phyloP scores from a whole-genome alignment of 2,329 filamentous ascomycete species.

The Nemania abortiva region DNA sequence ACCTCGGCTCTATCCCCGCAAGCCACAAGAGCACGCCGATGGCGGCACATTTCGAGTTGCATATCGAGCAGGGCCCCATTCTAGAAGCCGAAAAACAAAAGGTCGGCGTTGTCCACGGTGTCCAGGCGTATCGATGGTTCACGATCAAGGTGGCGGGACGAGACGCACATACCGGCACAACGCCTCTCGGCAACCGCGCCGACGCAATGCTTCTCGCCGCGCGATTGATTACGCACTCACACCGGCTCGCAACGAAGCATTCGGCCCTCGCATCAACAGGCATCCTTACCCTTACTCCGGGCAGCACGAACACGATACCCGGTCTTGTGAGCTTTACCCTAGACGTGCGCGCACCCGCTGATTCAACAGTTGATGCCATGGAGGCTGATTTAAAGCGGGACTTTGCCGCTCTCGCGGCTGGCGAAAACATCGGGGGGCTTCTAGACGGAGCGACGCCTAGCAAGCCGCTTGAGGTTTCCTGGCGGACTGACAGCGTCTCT shows the following conservation, averaged over 20 bases:
- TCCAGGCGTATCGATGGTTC: conserved; percentile 82
- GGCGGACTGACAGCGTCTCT: conserved; percentile 71
- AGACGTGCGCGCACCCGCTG: conserved; percentile 71
- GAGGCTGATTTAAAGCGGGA: conserved; percentile 67
- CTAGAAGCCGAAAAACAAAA: conserved; percentile 73
- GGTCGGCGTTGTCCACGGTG: conserved; percentile 77
- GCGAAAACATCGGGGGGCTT: conserved; percentile 63
- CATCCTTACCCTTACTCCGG: conserved; percentile 74
- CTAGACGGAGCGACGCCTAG: conserved; percentile 50
- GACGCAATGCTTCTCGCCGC: conserved; percentile 77
- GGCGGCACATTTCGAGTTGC: conserved; percentile 83
- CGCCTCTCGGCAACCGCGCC: conserved; percentile 72
- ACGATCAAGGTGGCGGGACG: conserved; percentile 73
- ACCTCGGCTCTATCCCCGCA: conserved; percentile 69
- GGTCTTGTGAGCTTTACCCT: conserved; percentile 75
- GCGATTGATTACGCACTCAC: conserved; percentile 74
- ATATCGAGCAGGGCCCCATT: conserved; percentile 86
- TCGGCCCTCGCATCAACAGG: conserved; percentile 76
- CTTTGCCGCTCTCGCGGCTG: conserved; percentile 70
- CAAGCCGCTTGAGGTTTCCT: conserved; percentile 52
- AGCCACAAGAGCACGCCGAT: conserved; percentile 72
- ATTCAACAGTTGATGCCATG: conserved; percentile 67
- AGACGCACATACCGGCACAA: conserved; percentile 82
- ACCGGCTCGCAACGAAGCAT: conserved; percentile 70
- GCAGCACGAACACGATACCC: conserved; percentile 80